phyloP scores from a whole-genome alignment of 352 stramenopile species.

The Pythium periplocum region DNA sequence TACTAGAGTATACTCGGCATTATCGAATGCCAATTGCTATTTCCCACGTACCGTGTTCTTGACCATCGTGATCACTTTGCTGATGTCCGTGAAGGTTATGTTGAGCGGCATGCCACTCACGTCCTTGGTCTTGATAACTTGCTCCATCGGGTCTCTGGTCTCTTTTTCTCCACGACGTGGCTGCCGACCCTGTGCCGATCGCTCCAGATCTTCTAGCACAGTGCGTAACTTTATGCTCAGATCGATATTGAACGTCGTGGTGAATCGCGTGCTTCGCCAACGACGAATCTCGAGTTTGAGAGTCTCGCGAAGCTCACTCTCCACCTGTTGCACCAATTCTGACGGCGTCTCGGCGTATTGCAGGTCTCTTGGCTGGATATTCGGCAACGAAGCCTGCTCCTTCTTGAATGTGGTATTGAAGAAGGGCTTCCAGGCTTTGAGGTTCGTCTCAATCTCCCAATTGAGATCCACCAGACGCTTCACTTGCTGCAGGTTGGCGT shows the following conservation, averaged over 20 bases:
- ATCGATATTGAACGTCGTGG: conserved; percentile 87
- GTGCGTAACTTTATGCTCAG: conserved; percentile 68
- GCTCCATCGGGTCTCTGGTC: conserved; percentile 10
- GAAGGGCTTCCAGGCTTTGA: conserved; percentile 84
- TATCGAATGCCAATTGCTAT: too few species aligned
- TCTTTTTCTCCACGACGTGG: conserved; percentile 10
- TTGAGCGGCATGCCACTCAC: conserved; percentile 84
- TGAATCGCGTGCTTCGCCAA: conserved; percentile 80
- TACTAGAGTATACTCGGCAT: too few species aligned
- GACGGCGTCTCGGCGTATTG: conserved; percentile 50
- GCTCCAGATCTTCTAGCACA: conserved; percentile 72
- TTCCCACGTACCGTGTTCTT: conserved; percentile 60
- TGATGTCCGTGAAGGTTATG: conserved; percentile 84
- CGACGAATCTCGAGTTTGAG: conserved; percentile 85
- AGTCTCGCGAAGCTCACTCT: conserved; percentile 70
- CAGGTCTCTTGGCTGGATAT: conserved; percentile 53
- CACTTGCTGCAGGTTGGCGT: conserved; percentile 78
- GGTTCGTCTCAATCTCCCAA: conserved; percentile 81
- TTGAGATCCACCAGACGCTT: conserved; percentile 47
- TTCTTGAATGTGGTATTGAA: conserved; percentile 32
- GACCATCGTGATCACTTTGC: conserved; percentile 74
- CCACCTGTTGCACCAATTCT: conserved; percentile 59
- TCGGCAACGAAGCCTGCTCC: conserved; percentile 24
- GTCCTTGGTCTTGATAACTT: conserved; percentile 27
- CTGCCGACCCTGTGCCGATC: conserved; percentile 8